Percentiles rank a stretch among this genome's conserved stretches.
phyloP scores from a whole-genome alignment of 2,329 filamentous ascomycete genomes.

The Aspergillus melleus region DNA sequence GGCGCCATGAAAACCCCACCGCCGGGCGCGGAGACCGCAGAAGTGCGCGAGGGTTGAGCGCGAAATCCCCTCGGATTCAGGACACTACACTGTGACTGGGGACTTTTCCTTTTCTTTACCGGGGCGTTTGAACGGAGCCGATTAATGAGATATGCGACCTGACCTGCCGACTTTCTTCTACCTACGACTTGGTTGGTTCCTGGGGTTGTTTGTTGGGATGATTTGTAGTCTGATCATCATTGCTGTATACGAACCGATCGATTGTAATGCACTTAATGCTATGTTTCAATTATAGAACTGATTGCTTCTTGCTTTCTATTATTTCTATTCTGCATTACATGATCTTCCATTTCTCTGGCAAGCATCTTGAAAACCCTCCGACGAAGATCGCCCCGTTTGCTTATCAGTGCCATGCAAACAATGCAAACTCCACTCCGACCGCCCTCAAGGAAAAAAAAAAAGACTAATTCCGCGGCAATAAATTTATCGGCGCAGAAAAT shows the following conservation, averaged over 20 bases:
- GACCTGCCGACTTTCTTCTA: not conserved
- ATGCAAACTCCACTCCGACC: slow-evolving; percentile 34
- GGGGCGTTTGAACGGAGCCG: slow-evolving; percentile 3
- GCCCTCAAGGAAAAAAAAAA: slow-evolving; percentile 28
- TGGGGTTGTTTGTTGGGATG: not conserved
- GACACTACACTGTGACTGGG: not conserved
- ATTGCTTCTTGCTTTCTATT: not conserved
- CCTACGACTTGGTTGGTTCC: not conserved
- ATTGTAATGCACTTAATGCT: not conserved
- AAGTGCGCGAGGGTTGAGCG: slow-evolving; percentile 19
- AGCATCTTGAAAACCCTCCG: not conserved
- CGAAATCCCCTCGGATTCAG: not conserved
- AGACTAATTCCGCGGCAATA: slow-evolving; percentile 10
- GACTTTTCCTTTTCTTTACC: not conserved
- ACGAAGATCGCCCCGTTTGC: not conserved
- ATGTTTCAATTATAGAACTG: not conserved
- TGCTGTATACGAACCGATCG: not conserved
- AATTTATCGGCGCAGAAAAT: slow-evolving; percentile 9
- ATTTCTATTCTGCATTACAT: not conserved
- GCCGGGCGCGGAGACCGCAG: slow-evolving; percentile 13
- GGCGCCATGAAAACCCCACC: slow-evolving; percentile 56
- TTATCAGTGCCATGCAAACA: slow-evolving; percentile 36
- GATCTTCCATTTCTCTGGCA: not conserved
- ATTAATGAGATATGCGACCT: not conserved
- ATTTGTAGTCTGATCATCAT: not conserved